Percentiles rank a stretch among this genome's conserved stretches.
These are phyloP conservation scores for Podospora bellae-mahoneyi DNA, from an alignment of 495 filamentous ascomycete genomes.

Conservation along the genomic window DNA sequence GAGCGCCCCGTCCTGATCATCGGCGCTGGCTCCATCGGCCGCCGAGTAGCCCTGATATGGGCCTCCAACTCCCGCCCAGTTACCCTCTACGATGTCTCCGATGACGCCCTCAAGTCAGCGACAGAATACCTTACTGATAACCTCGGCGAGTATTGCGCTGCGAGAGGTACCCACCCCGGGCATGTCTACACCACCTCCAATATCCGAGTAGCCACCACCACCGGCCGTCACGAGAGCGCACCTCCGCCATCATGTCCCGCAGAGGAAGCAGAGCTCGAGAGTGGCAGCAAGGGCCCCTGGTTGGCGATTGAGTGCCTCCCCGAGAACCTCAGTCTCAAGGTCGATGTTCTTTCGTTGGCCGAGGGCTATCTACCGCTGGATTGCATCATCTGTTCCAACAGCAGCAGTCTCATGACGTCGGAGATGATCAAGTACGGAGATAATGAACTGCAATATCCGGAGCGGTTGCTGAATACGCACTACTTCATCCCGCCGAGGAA, in stretches of 20 bases:
- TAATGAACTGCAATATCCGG: slow-evolving; percentile 30
- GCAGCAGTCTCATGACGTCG: slow-evolving; percentile 46
- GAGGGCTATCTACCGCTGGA: slow-evolving; percentile 41
- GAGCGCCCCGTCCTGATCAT: slow-evolving; percentile 37
- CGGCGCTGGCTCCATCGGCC: slow-evolving; percentile 38
- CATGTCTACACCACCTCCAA: slow-evolving; percentile 33
- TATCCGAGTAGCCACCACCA: slow-evolving; percentile 29
- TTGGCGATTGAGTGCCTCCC: slow-evolving; percentile 59
- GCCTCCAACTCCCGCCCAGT: slow-evolving; percentile 36
- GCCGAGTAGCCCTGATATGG: slow-evolving; percentile 38
- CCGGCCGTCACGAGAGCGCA: slow-evolving; percentile 11
- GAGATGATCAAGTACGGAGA: slow-evolving; percentile 42
- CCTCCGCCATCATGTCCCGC: slow-evolving; percentile 14
- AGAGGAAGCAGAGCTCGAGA: slow-evolving; percentile 28
- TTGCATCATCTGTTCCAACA: slow-evolving; percentile 54
- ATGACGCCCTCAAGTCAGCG: slow-evolving; percentile 27
- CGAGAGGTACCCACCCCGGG: slow-evolving; percentile 30
- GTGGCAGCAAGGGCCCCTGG: slow-evolving; percentile 37
- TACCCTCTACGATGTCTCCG: slow-evolving; percentile 37
- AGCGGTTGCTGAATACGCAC: slow-evolving; percentile 52
- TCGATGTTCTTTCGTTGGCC: slow-evolving; percentile 45
- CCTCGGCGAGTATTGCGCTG: slow-evolving; percentile 32
- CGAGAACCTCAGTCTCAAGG: slow-evolving; percentile 53
- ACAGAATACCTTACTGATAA: slow-evolving; percentile 38
- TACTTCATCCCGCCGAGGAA: slow-evolving; percentile 55